Evolutionary conservation across 495 filamentous ascomycete genomes (phyloP), one percentile per base, ranked within the genome.

Genomic region (Tricharina praecox): DNA sequence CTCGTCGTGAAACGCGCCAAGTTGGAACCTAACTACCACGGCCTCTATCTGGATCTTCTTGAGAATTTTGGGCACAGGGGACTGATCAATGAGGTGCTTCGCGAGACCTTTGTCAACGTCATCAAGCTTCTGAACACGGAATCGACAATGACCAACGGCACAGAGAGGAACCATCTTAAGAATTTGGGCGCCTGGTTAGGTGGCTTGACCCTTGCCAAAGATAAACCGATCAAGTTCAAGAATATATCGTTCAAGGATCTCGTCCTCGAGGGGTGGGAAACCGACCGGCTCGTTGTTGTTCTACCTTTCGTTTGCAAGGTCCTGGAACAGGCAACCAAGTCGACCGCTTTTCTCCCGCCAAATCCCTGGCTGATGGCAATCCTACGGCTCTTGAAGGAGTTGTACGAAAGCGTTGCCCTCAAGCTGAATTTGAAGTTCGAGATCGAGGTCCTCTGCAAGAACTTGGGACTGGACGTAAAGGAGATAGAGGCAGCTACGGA

Each of bases 291-390:
- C 32, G 73, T 88, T 38, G 74, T 95, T 30, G 85, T 87, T 39
- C 87, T 99, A 41, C 88, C 92, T 0, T 99, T 99, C 54, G 85
- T 87, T 35, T 96, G 90, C 72, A 95, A 93, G 61, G 84, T 93
- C 5, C 68, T 99, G 15, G 72, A 77, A 23, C 82, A 92, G 61
- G 86, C 81, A 3, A 74, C 71, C n/a, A 72, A 72, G 32, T 96
- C 92, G 1, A 83, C 75, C 10, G 79, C 96, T 11, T 96, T 96
- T 67, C 82, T 75, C 52, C 86, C 90, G 7, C 88, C 90, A 10
- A 96, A 95, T 58, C 90, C 90, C 8, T 99, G 90, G 90, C 51
- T 92, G 48, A 88, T 95, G 83, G 90, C 96, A 48, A 84, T 95
- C 30, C 70, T 96, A 45, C 71, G 79, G 33, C 66, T 93, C 11